Percentiles rank a stretch among this genome's conserved stretches.
Conservation (phyloP, 169 alveolate genomes). For the Amoebophrya sp. region DNA sequence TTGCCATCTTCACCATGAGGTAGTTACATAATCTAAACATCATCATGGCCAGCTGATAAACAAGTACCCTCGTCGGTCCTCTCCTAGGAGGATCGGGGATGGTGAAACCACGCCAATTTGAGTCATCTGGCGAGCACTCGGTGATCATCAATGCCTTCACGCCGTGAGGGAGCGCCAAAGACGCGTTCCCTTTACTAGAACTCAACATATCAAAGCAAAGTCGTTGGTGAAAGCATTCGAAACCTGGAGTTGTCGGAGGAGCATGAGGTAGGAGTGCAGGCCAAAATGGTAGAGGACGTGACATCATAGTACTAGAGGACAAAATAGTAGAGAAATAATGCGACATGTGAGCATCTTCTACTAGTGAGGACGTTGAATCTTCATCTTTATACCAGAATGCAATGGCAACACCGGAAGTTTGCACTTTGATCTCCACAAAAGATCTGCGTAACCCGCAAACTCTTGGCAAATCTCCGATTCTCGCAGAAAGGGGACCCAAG, state of each 20-base stretch:
- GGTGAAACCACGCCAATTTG: not conserved
- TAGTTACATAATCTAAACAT: too few species aligned
- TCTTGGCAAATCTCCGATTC: not conserved
- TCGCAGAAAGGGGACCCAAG: not conserved
- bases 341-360: too few species aligned
- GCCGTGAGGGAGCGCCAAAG: not conserved
- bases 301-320: too few species aligned
- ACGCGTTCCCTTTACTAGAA: too few species aligned
- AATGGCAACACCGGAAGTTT: not conserved
- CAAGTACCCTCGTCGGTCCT: not conserved
- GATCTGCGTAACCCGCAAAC: not conserved
- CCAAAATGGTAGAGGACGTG: too few species aligned
- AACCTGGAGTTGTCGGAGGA: not conserved
- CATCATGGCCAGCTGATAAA: too few species aligned
- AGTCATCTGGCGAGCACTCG: not conserved
- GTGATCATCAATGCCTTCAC: not conserved
- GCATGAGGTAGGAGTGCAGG: too few species aligned
- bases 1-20: too few species aligned
- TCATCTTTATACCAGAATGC: too few species aligned
- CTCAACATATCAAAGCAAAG: not conserved
- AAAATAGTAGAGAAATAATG: too few species aligned
- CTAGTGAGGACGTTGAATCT: too few species aligned
- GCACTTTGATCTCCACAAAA: not conserved
- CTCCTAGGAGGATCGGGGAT: not conserved
- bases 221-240: conserved; percentile 17